Percentiles rank a stretch among this genome's conserved stretches.
Conservation (phyloP, 257 asterid species). For the Nicotiana undulata region DNA sequence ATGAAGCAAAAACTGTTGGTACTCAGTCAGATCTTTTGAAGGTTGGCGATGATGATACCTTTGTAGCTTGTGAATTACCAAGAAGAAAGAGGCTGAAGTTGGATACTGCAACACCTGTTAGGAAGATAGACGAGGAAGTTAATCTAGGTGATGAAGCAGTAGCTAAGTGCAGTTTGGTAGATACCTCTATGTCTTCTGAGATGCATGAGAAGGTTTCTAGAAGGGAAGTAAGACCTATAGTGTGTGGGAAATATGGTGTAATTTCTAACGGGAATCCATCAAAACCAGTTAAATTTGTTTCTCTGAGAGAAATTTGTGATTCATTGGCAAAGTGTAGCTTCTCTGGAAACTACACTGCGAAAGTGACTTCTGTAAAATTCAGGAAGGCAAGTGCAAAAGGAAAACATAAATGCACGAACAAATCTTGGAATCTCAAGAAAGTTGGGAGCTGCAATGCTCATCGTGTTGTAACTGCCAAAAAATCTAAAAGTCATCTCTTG, state of each 20-base stretch:
- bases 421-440: constrained; percentile 18
- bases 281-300: constrained; percentile 38
- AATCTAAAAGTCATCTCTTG: constrained; percentile 5
- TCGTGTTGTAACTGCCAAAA: background rate
- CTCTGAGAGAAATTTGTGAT: constrained; percentile 31
- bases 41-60: constrained; percentile 10
- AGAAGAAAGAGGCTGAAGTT: constrained; percentile 30
- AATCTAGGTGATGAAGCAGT: constrained; percentile 22
- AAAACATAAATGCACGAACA: constrained; percentile 8
- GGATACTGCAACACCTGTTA: constrained; percentile 18
- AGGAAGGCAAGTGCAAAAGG: constrained; percentile 20
- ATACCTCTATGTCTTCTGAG: constrained; percentile 17
- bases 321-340: constrained; percentile 14
- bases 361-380: constrained; percentile 12
- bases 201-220: constrained; percentile 14
- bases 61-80: constrained; percentile 16
- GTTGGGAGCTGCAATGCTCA: constrained; percentile 11
- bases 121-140: constrained; percentile 14
- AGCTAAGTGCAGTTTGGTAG: constrained; percentile 18
- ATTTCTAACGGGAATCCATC: constrained; percentile 41
- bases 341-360: constrained; percentile 16
- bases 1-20: constrained; percentile 21
- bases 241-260: constrained; percentile 48
- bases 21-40: constrained; percentile 10
- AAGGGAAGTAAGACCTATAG: constrained; percentile 35